These are phyloP conservation scores for Rhododendron kiyosumense DNA, from an alignment of 148 eudicot genomes.

Conservation along the genomic window DNA sequence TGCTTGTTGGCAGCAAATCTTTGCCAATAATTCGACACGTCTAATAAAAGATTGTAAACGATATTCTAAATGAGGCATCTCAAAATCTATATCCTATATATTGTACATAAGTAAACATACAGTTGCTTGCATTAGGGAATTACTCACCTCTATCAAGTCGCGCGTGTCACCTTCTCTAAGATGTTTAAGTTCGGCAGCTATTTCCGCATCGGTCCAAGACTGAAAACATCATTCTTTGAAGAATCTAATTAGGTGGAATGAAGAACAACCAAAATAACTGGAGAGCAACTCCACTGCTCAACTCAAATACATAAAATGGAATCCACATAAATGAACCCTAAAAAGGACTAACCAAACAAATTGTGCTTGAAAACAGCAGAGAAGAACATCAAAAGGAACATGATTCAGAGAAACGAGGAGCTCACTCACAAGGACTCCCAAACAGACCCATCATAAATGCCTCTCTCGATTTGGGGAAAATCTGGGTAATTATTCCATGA, in stretches of 20 bases:
- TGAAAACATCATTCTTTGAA: neutral
- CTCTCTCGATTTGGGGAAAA: neutral
- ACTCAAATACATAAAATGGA: neutral
- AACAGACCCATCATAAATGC: neutral
- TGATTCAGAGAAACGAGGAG: neutral
- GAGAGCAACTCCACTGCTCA: neutral
- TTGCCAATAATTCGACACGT: neutral
- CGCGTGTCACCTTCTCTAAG: neutral
- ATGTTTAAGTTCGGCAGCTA: neutral
- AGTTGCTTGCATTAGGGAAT: neutral
- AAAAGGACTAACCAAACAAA: neutral
- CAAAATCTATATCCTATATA: neutral
- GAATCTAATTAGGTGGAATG: neutral
- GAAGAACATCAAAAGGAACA: neutral
- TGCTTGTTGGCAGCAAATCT: neutral
- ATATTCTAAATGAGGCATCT: neutral
- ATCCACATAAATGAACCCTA: neutral
- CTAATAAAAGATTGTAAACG: neutral
- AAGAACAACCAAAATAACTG: neutral
- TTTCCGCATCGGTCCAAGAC: neutral
- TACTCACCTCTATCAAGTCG: neutral
- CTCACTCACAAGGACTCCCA: neutral
- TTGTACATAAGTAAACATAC: neutral
- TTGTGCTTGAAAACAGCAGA: neutral
- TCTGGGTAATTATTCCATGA: neutral